Evolutionary conservation across 116 monocot genomes (phyloP).

Genomic region (Papilionanthe hybrid): DNA sequence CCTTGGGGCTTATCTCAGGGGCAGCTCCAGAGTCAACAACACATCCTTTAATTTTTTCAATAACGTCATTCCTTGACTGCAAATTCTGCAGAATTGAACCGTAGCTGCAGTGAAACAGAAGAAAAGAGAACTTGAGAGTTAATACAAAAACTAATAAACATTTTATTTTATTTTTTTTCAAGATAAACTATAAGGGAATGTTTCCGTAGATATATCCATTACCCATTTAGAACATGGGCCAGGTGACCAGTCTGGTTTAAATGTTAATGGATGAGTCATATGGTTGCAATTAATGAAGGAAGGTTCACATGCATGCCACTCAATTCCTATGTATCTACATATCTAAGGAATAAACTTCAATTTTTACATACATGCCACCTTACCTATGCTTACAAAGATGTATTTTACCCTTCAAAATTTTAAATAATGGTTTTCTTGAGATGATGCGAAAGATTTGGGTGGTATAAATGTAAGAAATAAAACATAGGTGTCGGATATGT

Average conservation of each 20-base stretch:
- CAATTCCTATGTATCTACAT: too few species aligned
- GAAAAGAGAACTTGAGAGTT: not conserved
- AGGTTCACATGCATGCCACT: too few species aligned
- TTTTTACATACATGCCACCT: too few species aligned
- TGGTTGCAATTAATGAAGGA: not conserved
- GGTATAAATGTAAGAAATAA: too few species aligned
- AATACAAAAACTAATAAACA: not conserved
- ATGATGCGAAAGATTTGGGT: too few species aligned
- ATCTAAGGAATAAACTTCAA: too few species aligned
- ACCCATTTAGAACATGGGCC: not conserved
- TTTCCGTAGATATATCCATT: not conserved
- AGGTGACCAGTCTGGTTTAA: not conserved
- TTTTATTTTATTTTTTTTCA: not conserved
- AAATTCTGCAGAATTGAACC: slow-evolving; percentile 72
- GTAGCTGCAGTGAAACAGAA: slow-evolving; percentile 46
- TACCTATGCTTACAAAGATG: too few species aligned
- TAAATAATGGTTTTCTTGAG: too few species aligned
- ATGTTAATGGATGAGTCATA: not conserved
- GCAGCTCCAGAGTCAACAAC: slow-evolving; percentile 84
- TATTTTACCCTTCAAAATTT: too few species aligned
- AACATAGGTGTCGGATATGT: too few species aligned
- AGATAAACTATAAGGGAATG: not conserved
- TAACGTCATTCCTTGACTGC: slow-evolving; percentile 52
- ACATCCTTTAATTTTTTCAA: slow-evolving; percentile 81
- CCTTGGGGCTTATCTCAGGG: slow-evolving; percentile 76